Base-by-base conservation (phyloP, 352 stramenopile genomes). In the Phytophthora melonis region DNA sequence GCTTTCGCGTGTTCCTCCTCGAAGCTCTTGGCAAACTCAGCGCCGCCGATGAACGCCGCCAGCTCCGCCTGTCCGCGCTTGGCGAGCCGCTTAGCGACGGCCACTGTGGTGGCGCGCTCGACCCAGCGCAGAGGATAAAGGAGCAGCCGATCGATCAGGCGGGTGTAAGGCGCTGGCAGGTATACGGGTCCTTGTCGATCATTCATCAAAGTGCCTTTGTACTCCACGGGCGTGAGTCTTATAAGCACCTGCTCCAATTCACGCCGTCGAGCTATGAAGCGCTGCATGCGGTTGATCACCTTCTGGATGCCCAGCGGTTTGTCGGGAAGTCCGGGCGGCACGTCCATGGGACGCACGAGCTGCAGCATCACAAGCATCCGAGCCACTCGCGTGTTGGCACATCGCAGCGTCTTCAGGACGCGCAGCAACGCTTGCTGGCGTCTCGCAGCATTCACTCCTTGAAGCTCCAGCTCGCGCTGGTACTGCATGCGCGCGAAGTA, bases 351-450 rank as follows among this genome's bases (percentile, higher is more conserved):
- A 8, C 74, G 77, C 0, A 94, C 78, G 1, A 96, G 82, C 47
- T 87, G 82, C n/a, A 96, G 49, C 49, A 89, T 87, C 9, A 92
- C 72, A 10, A 96, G 75, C n/a, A 94, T 78, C n/a, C 64, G 81
- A 13, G 86, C 82, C 16, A 93, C 86, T 1, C 89, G 79, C 0
- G 84, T 90, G 58, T 94, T 96, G 18, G 86, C 86, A 25, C 82
- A 78, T 5, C 80, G 75, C 21, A 94, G 77, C 1, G 83, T 91
- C 21, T 80, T 68, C 6, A 96, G 55, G 0, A 89, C 66, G 6
- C 62, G 66, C 3, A 94, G 57, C 0, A 96, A 45, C 1, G 82
- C 72, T 54, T 89, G 76, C 36, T 96, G 87, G 0, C 87, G 77
- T 30, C 87, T 77, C 0, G 86, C 86, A 25, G 83, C 86, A 19